Evolutionary conservation across 805 yeast species (phyloP).

Genomic region (Wickerhamomyces chambardii): DNA sequence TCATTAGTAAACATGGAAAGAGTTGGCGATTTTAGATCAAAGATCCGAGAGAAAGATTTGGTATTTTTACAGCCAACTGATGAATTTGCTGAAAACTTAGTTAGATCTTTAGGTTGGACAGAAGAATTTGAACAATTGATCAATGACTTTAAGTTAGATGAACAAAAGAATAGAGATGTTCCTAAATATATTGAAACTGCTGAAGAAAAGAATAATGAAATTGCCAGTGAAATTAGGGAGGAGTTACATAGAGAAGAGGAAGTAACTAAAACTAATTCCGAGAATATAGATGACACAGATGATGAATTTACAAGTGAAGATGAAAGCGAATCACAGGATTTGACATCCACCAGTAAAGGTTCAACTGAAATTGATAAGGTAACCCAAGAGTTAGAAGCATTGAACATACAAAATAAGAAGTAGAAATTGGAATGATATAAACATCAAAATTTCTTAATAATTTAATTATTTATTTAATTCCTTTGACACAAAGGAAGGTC

Average conservation of each 20-base stretch:
- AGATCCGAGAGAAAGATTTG: constrained; percentile 52
- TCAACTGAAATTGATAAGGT: no score
- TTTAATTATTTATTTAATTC: no score
- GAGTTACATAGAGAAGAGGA: constrained; percentile 12
- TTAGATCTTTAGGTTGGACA: constrained; percentile 55
- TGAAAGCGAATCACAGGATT: no score
- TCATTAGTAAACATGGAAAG: constrained; percentile 65
- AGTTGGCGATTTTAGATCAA: constrained; percentile 62
- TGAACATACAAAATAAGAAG: no score
- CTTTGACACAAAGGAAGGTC: no score
- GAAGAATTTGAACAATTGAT: constrained; percentile 39
- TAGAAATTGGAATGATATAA: no score
- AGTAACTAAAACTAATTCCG: no score
- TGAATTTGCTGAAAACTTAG: constrained; percentile 44
- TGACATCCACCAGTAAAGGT: no score
- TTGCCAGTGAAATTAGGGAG: constrained; percentile 17
- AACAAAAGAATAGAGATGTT: constrained; percentile 2
- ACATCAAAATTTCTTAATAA: no score
- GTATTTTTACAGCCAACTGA: constrained; percentile 60
- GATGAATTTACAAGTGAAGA: no score
- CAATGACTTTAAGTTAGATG: constrained; percentile 12
- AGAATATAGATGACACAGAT: background rate
- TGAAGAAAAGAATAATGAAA: constrained; percentile 16
- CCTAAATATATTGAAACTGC: constrained; percentile 5
- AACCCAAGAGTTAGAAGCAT: no score